These are phyloP conservation scores for Torulaspora quercuum DNA, from an alignment of 805 yeast genomes.

Conservation along the genomic window DNA sequence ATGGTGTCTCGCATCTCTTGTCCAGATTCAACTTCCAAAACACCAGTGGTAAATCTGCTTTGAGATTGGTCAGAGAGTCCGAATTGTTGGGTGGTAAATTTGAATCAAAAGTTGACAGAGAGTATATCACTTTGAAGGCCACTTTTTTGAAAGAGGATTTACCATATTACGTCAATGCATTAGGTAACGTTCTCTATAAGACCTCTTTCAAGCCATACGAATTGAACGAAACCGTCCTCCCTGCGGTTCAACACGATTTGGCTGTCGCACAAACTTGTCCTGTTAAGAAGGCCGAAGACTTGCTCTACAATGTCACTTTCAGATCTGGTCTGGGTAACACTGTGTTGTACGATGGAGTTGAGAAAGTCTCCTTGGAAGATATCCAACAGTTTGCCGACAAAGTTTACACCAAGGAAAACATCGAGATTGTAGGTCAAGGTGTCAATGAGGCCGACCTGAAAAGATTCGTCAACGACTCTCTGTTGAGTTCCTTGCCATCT, in stretches of 20 bases:
- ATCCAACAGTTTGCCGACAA: constrained; percentile 62
- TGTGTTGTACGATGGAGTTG: constrained; percentile 65
- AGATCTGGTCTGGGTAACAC: constrained; percentile 87
- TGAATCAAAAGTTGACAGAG: constrained; percentile 71
- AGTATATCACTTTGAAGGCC: constrained; percentile 74
- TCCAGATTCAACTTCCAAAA: constrained; percentile 80
- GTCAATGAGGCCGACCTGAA: constrained; percentile 67
- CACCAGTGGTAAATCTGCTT: constrained; percentile 78
- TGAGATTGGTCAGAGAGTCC: constrained; percentile 90
- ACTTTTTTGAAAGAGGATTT: constrained; percentile 81
- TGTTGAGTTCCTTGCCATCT: constrained; percentile 54
- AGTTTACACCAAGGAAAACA: constrained; percentile 66
- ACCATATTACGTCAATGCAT: constrained; percentile 85
- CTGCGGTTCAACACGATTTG: constrained; percentile 67
- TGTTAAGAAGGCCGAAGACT: constrained; percentile 63
- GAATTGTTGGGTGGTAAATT: constrained; percentile 89
- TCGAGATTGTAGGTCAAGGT: constrained; percentile 70
- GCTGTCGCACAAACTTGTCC: constrained; percentile 51
- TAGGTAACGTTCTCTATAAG: constrained; percentile 68
- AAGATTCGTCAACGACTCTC: constrained; percentile 63
- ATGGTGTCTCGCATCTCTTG: constrained; percentile 84
- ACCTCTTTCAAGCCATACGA: constrained; percentile 82
- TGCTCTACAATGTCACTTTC: constrained; percentile 75
- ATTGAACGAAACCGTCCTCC: constrained; percentile 74
- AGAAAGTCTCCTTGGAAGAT: constrained; percentile 57